A percentile compares a stretch with the other conserved stretches of the same genome.
These are phyloP conservation scores for Nicotiana benthamiana DNA, from an alignment of 257 asterid species.

Conservation along the genomic window DNA sequence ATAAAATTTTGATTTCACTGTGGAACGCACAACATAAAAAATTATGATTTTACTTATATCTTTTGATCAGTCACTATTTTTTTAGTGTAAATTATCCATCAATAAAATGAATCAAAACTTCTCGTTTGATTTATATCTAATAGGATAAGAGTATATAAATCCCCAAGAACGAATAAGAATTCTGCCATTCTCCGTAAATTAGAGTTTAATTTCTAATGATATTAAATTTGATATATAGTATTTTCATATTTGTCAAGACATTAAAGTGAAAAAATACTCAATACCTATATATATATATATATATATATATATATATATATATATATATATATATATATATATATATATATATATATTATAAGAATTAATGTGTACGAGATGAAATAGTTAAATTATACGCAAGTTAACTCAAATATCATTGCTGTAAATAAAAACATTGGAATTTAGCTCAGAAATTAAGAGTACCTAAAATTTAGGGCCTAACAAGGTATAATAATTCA, in stretches of 20 bases:
- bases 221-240: neutral
- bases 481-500: neutral
- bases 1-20: neutral
- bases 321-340: too few species aligned
- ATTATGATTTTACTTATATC: neutral
- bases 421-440: neutral
- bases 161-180: neutral
- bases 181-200: neutral
- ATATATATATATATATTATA: neutral
- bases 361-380: neutral
- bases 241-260: neutral
- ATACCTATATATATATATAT: neutral
- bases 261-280: neutral
- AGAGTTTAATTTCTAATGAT: neutral
- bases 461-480: neutral
- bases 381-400: neutral
- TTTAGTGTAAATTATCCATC: neutral
- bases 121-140: neutral
- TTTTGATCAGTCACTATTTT: neutral
- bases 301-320: too few species aligned
- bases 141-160: neutral
- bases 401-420: neutral
- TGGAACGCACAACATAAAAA: neutral
- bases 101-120: neutral
- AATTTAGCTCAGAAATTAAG: neutral